Evolutionary conservation across 345 rosid species (phyloP).

Genomic region (Lepidium didymum): DNA sequence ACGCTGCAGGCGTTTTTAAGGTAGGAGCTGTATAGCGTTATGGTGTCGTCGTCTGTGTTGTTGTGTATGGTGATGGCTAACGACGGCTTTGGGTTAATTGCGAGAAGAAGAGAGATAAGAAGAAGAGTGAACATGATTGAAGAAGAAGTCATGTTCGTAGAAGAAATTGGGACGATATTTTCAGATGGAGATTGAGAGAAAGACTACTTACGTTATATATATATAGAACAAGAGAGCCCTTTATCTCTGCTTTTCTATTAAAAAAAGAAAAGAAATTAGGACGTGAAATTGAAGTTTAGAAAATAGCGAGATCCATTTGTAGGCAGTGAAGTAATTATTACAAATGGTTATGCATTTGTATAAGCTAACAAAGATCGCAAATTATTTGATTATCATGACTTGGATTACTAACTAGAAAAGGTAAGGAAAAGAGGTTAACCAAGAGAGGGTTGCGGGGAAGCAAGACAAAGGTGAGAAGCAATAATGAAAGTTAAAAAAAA

Average conservation of each 20-base stretch:
- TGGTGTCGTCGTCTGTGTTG: constrained; percentile 6
- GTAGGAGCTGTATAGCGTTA: constrained; percentile 23
- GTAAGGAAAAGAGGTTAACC: background rate
- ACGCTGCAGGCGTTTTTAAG: constrained; percentile 70
- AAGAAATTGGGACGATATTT: background rate
- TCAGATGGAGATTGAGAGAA: background rate
- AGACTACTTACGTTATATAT: background rate
- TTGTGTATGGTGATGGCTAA: background rate
- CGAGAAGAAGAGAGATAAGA: constrained; percentile 20
- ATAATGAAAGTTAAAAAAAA: constrained; percentile 17
- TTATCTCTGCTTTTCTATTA: no score
- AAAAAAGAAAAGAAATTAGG: background rate
- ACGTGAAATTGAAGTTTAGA: constrained; percentile 11
- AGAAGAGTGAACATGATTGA: background rate
- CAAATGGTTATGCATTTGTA: background rate
- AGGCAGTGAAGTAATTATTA: background rate
- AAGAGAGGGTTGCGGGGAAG: constrained; percentile 19
- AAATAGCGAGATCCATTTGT: background rate
- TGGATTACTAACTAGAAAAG: background rate
- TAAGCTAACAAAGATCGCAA: background rate
- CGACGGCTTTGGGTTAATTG: constrained; percentile 6
- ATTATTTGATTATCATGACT: background rate
- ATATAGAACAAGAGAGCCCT: background rate
- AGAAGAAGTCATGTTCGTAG: background rate
- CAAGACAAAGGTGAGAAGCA: constrained; percentile 22